Evolutionary conservation across 768 basidiomycete species (phyloP).

Genomic region (Suillus variegatus): DNA sequence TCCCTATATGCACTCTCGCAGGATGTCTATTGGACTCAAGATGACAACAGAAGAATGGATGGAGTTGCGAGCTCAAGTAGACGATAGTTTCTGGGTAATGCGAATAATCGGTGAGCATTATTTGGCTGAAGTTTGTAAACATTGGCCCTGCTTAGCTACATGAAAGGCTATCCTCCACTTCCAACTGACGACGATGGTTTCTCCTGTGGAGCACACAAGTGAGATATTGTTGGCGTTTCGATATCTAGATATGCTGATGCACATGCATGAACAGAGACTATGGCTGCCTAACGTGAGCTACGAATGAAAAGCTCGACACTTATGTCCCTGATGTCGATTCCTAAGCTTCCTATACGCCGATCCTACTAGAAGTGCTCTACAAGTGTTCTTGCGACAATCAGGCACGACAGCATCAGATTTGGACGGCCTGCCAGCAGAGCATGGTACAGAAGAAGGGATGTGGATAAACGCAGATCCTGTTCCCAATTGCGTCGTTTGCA

Average conservation of each 20-base stretch:
- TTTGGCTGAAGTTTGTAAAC: not conserved
- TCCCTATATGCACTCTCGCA: slow-evolving; percentile 27
- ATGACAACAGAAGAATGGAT: slow-evolving; percentile 71
- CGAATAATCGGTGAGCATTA: slow-evolving; percentile 65
- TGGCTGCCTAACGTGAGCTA: slow-evolving; percentile 79
- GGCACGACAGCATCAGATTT: slow-evolving; percentile 31
- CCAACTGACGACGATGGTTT: slow-evolving; percentile 78
- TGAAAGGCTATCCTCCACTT: slow-evolving; percentile 81
- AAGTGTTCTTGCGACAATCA: slow-evolving; percentile 67
- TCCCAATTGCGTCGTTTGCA: slow-evolving; percentile 83
- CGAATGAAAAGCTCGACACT: not conserved
- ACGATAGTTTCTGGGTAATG: slow-evolving; percentile 91
- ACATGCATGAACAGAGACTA: slow-evolving; percentile 62
- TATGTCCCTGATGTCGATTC: not conserved
- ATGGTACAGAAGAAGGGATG: slow-evolving; percentile 55
- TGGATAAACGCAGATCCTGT: slow-evolving; percentile 90
- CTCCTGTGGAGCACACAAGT: slow-evolving; percentile 93
- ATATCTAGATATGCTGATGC: slow-evolving; percentile 12
- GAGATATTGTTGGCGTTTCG: slow-evolving; percentile 9
- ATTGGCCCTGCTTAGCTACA: not conserved
- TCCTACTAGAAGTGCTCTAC: slow-evolving; percentile 75
- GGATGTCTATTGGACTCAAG: slow-evolving; percentile 82
- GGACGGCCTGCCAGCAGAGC: slow-evolving; percentile 47
- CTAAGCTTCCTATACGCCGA: slow-evolving; percentile 84
- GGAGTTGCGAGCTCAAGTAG: slow-evolving; percentile 65